Evolutionary conservation across 1,139 yeast genomes (phyloP).

Genomic region (Sugiyamaella pinicola): DNA sequence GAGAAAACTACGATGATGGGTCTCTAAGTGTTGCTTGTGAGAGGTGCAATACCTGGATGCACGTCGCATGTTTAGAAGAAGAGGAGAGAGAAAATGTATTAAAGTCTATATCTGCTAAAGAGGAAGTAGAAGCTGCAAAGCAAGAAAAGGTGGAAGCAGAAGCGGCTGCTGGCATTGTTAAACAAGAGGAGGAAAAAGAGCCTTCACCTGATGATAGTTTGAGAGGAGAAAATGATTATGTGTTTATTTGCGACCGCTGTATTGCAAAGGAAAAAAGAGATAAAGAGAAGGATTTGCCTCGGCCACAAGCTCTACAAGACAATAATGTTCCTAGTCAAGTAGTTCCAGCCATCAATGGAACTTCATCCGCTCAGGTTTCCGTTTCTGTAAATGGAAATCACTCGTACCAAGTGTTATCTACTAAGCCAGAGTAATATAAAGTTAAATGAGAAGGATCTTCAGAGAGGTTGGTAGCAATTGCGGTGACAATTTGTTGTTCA

Average conservation of each 20-base stretch:
- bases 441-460: background rate
- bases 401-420: no score
- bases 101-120: conserved; percentile 17
- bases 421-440: background rate
- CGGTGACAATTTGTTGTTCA: no score
- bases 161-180: no score
- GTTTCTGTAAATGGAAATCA: background rate
- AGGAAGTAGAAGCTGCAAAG: conserved; percentile 13
- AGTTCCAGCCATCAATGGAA: background rate
- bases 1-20: conserved; percentile 48
- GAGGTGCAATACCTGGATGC: conserved; percentile 49
- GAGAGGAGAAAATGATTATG: conserved; percentile 3
- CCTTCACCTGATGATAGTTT: background rate
- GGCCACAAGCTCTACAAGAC: no score
- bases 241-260: conserved; percentile 13
- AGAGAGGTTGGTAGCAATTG: conserved; percentile 1
- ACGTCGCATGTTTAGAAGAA: conserved; percentile 43
- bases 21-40: conserved; percentile 44
- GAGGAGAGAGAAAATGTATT: conserved; percentile 20
- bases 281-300: no score
- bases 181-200: background rate
- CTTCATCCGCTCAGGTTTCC: no score
- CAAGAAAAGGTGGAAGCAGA: conserved; percentile 23
- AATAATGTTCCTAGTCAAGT: no score
- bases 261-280: conserved; percentile 16